These are phyloP conservation scores for Hortaea sp. DNA, from an alignment of 2,329 filamentous ascomycete species.

Conservation along the genomic window DNA sequence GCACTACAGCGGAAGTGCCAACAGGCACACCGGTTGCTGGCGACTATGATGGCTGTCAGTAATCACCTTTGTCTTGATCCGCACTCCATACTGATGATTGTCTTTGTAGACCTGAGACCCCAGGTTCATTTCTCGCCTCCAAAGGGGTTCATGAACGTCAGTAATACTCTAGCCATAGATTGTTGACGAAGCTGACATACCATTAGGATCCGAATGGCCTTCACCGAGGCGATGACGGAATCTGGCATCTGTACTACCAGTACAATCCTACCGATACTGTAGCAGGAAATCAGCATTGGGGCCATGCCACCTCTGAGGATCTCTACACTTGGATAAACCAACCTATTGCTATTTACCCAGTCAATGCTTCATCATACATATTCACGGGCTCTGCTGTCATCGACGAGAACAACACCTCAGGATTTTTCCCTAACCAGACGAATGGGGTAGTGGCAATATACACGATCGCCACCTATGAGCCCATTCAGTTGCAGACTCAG, in stretches of 20 bases:
- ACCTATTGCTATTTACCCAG: constrained; percentile 50
- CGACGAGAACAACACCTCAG: constrained; percentile 55
- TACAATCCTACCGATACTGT: constrained; percentile 43
- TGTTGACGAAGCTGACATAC: not conserved
- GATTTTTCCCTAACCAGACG: constrained; percentile 52
- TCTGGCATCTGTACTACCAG: constrained; percentile 58
- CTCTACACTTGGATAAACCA: constrained; percentile 57
- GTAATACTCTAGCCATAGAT: not conserved
- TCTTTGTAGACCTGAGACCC: not conserved
- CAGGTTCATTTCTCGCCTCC: not conserved
- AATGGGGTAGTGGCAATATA: constrained; percentile 55
- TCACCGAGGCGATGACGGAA: constrained; percentile 47
- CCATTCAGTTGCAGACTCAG: constrained; percentile 39
- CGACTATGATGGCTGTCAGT: not conserved
- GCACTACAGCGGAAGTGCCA: not conserved
- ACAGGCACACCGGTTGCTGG: not conserved
- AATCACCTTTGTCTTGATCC: not conserved
- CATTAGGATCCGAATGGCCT: constrained; percentile 56
- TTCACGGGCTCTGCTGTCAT: constrained; percentile 48
- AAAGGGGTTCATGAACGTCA: not conserved
- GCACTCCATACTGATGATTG: not conserved
- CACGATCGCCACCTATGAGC: constrained; percentile 32
- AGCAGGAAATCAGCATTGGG: constrained; percentile 55
- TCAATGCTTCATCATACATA: constrained; percentile 44
- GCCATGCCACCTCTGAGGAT: constrained; percentile 53